Evolutionary conservation across 1,284 basidiomycete genomes (phyloP), one percentile per base, ranked within the genome.

Genomic region (Papiliotrema flavescens): DNA sequence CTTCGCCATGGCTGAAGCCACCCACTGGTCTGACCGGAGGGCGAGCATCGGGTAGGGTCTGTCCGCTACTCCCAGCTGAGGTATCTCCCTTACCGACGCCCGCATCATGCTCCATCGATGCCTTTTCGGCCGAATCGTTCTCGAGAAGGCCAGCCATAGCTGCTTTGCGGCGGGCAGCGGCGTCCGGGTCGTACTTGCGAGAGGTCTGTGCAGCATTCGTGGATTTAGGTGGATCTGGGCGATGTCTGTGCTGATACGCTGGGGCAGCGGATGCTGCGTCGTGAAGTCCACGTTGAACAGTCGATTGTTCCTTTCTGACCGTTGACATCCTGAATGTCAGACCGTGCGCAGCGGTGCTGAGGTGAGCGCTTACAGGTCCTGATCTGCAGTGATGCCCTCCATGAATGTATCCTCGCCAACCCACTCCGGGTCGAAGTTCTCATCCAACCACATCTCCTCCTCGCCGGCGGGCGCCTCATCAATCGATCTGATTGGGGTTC

Each of bases 241-340:
- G 68, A 40, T 70, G 66, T 8, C 72, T 69, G 55, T 74, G 70
- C 36, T 67, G 65, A 51, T 74, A 74, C 1, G 56, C 54, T 1
- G 64, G 63, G 22, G 43, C 54, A 44, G 47, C 50, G 3, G 47
- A 17, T 5, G 34, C n/a, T 35, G 28, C 17, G 47, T 20, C n/a
- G 35, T 43, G 26, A 50, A 32, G 7, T n/a, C 19, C 2, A 11
- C 28, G 5, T 28, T 15, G 32, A 19, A 36, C 19, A 37, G 26
- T 24, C 19, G 44, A 5, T 3, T 26, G 3, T n/a, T 20, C 22
- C 28, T 36, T n/a, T 37, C 24, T 28, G 32, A 39, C 26, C 19
- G 49, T 48, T 3, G 32, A 48, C 34, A 23, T 19, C 15, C 46
- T 37, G 14, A 28, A 20, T 3, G 8, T 46, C 44, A 46, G 44